These are phyloP conservation scores for Daucus carota DNA, from an alignment of 129 eudicot genomes.

Conservation along the genomic window DH1_v3.0 NC_030387.2:35153501-35154000, in stretches of 20 bases:
- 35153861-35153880: no score
- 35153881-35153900: no score
- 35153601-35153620: background rate
- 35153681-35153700: background rate
- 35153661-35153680: background rate
- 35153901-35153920: no score
- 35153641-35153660: no score
- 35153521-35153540: constrained; percentile 83
- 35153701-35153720: background rate
- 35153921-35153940: no score
- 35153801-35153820: no score
- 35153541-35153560: constrained; percentile 69
- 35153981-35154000: no score
- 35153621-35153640: background rate
- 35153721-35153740: background rate
- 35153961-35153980: no score
- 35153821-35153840: no score
- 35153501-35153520: constrained; percentile 87
- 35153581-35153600: background rate
- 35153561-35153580: constrained; percentile 39
- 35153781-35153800: no score
- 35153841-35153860: no score
- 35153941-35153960: no score
- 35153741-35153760: background rate
- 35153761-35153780: background rate